Evolutionary conservation across 768 basidiomycete species (phyloP), one percentile per base, ranked within the genome.

Genomic region (Phylloporus sp.): DNA sequence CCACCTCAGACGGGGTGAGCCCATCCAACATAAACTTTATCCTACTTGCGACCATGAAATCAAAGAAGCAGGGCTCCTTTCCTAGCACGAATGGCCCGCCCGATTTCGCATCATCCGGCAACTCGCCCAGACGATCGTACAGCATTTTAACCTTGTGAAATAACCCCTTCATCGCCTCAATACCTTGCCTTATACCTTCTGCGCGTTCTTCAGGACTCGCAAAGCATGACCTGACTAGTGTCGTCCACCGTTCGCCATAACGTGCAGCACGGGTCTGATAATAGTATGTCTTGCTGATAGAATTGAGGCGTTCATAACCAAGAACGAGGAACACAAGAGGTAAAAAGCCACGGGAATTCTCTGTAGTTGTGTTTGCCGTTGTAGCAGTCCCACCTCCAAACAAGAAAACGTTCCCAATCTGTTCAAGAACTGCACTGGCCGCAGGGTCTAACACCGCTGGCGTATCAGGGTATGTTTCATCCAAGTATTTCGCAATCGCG

Each of bases 401-500:
- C 2, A 57, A 44, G 20, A 53, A 49, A 4, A 56, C 26, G 24
- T 60, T 44, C 0, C 62, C 40, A 53, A 73, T 73, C 0, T 67
- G 70, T 2, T 64, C 59, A 34, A 76, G 70, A 1, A 79, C 50
- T 0, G 65, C 73, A 5, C 57, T 52, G 2, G 66, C 67, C 3
- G 66, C 71, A 13, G 42, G 28, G 2, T 74, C 76, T 54, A 79
- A 62, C 22, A 79, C 53, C 16, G 42, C 54, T 7, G 73, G 73
- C 2, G 72, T 68, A 41, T 69, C 64, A 5, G 80, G 76, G 55
- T 79, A 81, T 2, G 70, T 68, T 12, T 65, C 61, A 44, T 81
- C 80, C 49, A 81, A 71, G 58, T 81, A 80, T 27, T 67, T 55
- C 1, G 75, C 78, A 50, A 82, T 81, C 18, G 52, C 54, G 31